Evolutionary conservation across 352 stramenopile genomes (phyloP), one percentile per base, ranked within the genome.

Genomic region (Pythium apleroticum): DNA sequence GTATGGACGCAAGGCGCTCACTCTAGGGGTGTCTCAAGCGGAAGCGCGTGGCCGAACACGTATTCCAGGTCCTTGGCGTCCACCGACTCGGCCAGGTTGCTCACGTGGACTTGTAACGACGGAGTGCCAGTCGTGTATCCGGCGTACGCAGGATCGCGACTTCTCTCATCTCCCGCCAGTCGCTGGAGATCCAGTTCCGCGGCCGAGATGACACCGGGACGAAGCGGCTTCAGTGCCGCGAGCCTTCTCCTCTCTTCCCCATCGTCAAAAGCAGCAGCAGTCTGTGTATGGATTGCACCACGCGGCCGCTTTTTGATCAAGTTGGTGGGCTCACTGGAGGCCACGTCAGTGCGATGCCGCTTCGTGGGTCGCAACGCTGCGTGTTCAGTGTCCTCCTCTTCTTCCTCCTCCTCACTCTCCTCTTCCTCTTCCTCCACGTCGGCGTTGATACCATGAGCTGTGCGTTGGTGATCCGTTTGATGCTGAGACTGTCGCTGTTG

Each of bases 131-230:
- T 69, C 14, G 54, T 28, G 52, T 90, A 89, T 1, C 49, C 68
- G 24, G 57, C 19, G 63, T 89, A 79, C 15, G 70, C 41, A 17
- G 72, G 56, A 14, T 78, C 66, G n/a, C 76, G 68, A 19, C 49
- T 19, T 24, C 83, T 52, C 12, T 77, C 80, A 80, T 31, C 57
- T 8, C 17, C 15, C n/a, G 53, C n/a, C 11, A 84, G 52, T 5
- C 73, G 72, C n/a, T 75, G 74, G 1, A 68, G 75, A 22, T 76
- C 66, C n/a, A 91, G 63, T 54, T 91, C 86, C 7, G 55, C 71
- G 28, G 77, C 61, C 3, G 84, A 87, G 31, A 91, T 90, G 7
- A 91, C 78, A 24, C 81, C 84, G 19, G 73, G 78, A 31, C 76
- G 71, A n/a, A 50, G 50, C 27, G 53, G 46, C 33, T 33, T 41